Base-by-base conservation (phyloP, 2,329 filamentous ascomycete genomes). In the Ambrosiella xylebori region DNA sequence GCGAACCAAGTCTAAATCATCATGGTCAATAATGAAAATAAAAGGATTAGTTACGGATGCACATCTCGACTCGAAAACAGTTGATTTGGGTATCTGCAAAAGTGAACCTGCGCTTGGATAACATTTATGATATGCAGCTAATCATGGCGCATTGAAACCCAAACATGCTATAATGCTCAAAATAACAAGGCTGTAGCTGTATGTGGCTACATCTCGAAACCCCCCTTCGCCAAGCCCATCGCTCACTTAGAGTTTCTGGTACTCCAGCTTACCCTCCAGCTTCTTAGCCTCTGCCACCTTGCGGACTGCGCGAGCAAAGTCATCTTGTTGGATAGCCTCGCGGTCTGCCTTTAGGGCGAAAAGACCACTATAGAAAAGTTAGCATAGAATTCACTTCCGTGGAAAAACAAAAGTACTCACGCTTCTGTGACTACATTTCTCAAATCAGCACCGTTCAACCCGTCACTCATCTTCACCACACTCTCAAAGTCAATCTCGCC, bases 381-480 rank as follows among this genome's bases (percentile, higher is more conserved):
- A 69, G 66, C 60, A 63, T 61, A 58, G 63, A 19, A 64, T 45
- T 54, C 27, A 40, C n/a, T 40, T 27, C 27, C 11, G 60, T 54
- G 41, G 41, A 35, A 56, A 35, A n/a, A n/a, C 44, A 38, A 35
- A n/a, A 49, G 44, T 2, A 82, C 88, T 77, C 80, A 95, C 88
- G 93, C 93, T 78, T 98, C 93, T 12, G 93, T 98, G 56, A 98
- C 90, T 56, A 98, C 90, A 68, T 98, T 98, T 67, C 93, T 80
- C 76, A 98, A 73, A 81, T 98, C 93, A 55, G 93, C 93, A 68
- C 93, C 93, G 72, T 98, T 98, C 66, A 98, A 79, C 36, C 91
- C 90, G 68, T 98, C 93, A 65, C 90, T 96, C 93, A 98, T 98
- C 82, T 98, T 98, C 64, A 98, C 93, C 61, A 98, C 89, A 66